Evolutionary conservation across 2,329 filamentous ascomycete genomes (phyloP), one percentile per base, ranked within the genome.

Genomic region (Westerdykella ornata): DNA sequence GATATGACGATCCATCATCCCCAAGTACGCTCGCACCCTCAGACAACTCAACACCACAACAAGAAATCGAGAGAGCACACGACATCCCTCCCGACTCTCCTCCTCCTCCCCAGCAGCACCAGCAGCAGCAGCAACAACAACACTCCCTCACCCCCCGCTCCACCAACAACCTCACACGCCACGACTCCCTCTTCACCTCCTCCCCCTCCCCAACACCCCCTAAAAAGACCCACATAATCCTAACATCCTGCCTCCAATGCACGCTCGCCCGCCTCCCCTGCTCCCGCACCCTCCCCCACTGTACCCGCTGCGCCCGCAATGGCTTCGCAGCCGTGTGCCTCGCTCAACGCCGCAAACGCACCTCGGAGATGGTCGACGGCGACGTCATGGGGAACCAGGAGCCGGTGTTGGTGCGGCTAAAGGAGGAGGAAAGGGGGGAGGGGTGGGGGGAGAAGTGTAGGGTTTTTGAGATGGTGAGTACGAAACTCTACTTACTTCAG

Each of bases 241-340:
- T 1, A 5, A 53, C 50, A 5, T 62, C 60, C 3, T 65, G 62
- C 15, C 45, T 57, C 0, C 58, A 63, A 43, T 65, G 62, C 45
- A 53, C 45, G 1, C 48, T 57, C 15, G 38, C 46, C 1, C 29
- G 38, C 2, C 48, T 65, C 2, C 52, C 53, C 7, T 65, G 62
- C 41, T 63, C 59, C 0, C 48, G 59, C 18, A 60, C 50, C 1
- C 37, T 45, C 7, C 59, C 62, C 0, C 16, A 38, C 26, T 65
- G 60, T 37, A 48, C 51, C 0, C 57, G 62, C 6, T 64, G 62
- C 39, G 39, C 35, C 5, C 51, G 62, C 2, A 43, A 49, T 5
- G 52, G 46, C 2, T 11, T 39, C 5, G 41, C 33, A 1, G 31
- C 48, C 1, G 2, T 49, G 1, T 65, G 62, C 34, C 51, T 65